A percentile compares a stretch with the other conserved stretches of the same genome.
Conservation (phyloP, 1,139 yeast genomes). For the Sugiyamaella xylanicola region DNA sequence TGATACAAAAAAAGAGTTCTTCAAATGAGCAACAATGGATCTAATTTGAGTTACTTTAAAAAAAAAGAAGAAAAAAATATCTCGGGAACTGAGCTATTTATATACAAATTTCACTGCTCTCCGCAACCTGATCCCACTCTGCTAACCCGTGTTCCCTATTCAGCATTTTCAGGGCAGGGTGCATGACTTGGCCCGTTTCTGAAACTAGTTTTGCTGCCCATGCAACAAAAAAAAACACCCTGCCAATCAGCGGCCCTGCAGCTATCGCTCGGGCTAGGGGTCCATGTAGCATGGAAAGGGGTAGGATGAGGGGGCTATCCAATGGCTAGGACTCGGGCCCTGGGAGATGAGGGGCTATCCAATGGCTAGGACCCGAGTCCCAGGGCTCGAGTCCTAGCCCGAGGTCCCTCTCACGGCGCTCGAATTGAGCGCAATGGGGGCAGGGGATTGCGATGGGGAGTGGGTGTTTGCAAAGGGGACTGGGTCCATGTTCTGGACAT, state of each 20-base stretch:
- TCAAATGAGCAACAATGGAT: conserved; percentile 5
- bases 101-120: not conserved
- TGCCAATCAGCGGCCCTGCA: conserved; percentile 1
- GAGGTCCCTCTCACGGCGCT: not conserved
- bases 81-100: not conserved
- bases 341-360: too few relatives aligned
- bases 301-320: too few relatives aligned
- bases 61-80: not conserved
- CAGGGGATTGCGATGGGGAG: too few relatives aligned
- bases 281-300: not conserved
- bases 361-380: too few relatives aligned
- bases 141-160: not conserved
- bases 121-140: too few relatives aligned
- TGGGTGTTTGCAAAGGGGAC: too few relatives aligned
- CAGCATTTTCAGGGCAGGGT: not conserved
- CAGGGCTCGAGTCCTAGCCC: too few relatives aligned
- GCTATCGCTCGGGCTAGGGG: not conserved
- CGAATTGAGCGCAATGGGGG: too few relatives aligned
- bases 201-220: not conserved
- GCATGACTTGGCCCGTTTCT: not conserved
- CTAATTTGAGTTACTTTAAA: not conserved
- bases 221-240: not conserved
- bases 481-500: too few relatives aligned
- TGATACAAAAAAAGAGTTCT: not conserved
- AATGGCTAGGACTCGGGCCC: too few relatives aligned